Evolutionary conservation across 1,139 yeast species (phyloP).

Genomic region (Entelexis sorbosivorans): DNA sequence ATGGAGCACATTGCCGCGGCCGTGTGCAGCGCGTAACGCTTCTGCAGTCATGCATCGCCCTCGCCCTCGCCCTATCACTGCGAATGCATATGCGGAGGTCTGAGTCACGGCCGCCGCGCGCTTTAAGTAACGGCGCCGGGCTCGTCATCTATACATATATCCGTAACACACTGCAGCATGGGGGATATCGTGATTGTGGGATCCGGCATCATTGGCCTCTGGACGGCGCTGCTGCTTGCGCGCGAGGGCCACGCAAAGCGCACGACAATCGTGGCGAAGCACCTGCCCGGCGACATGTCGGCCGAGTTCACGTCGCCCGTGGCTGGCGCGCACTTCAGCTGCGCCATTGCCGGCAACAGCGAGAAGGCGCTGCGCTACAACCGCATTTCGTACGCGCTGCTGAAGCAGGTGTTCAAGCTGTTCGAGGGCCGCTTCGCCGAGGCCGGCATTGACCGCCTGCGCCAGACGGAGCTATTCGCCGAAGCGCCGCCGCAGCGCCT

Average conservation of each 20-base stretch:
- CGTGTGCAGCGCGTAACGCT: too few relatives aligned
- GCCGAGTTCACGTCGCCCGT: conserved; percentile 60
- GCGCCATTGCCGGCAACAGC: conserved; percentile 48
- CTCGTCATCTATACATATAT: too few relatives aligned
- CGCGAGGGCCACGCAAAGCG: conserved; percentile 38
- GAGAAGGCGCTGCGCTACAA: conserved; percentile 44
- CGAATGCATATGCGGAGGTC: not conserved
- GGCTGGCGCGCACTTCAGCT: conserved; percentile 43
- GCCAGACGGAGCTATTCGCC: conserved; percentile 43
- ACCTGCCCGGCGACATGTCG: conserved; percentile 64
- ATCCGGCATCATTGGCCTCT: conserved; percentile 64
- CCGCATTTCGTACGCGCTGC: conserved; percentile 43
- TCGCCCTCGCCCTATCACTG: too few relatives aligned
- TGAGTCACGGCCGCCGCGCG: not conserved
- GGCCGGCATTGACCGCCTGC: conserved; percentile 46
- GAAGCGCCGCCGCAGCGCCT: conserved; percentile 31
- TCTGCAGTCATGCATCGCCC: too few relatives aligned
- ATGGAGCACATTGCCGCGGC: too few relatives aligned
- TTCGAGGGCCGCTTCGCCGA: conserved; percentile 39
- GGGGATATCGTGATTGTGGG: conserved; percentile 27
- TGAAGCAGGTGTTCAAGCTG: conserved; percentile 36
- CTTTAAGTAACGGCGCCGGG: too few relatives aligned
- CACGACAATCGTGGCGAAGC: conserved; percentile 51
- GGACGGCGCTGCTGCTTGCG: conserved; percentile 44
- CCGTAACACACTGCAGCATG: too few relatives aligned